Evolutionary conservation across 2,329 filamentous ascomycete genomes (phyloP).

Genomic region (Phaeosphaeria sp.): DNA sequence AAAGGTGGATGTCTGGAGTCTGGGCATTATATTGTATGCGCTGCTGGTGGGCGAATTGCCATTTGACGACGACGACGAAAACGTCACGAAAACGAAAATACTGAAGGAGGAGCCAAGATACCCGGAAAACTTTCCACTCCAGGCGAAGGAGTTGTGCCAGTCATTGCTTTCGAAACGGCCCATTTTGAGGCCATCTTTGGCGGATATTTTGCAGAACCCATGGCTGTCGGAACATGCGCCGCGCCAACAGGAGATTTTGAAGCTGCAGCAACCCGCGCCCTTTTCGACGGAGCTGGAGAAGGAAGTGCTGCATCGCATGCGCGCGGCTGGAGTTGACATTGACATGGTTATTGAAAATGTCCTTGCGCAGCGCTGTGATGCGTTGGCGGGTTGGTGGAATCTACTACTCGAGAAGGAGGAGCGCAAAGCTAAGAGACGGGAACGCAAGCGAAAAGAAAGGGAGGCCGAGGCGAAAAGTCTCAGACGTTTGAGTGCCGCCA

Average conservation of each 20-base stretch:
- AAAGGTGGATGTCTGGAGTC: constrained; percentile 96
- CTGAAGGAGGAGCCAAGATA: constrained; percentile 85
- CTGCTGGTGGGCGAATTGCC: constrained; percentile 85
- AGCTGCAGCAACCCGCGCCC: constrained; percentile 77
- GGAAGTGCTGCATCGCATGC: constrained; percentile 90
- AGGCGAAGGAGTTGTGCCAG: constrained; percentile 79
- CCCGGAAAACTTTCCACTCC: constrained; percentile 78
- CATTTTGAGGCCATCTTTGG: constrained; percentile 77
- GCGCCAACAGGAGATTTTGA: constrained; percentile 87
- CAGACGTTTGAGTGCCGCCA: constrained; percentile 85
- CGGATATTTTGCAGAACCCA: constrained; percentile 85
- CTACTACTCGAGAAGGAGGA: constrained; percentile 93
- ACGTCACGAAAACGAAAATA: constrained; percentile 83
- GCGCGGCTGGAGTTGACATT: constrained; percentile 89
- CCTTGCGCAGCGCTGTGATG: constrained; percentile 85
- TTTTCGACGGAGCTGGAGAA: constrained; percentile 90
- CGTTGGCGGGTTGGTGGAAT: constrained; percentile 94
- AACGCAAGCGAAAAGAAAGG: constrained; percentile 83
- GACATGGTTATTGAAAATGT: constrained; percentile 96
- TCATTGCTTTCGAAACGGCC: constrained; percentile 89
- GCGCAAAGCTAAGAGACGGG: constrained; percentile 79
- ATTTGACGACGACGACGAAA: constrained; percentile 96
- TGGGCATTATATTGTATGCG: constrained; percentile 85
- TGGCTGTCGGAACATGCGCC: constrained; percentile 88
- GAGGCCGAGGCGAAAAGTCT: constrained; percentile 82